Base-by-base conservation (phyloP, 2,329 filamentous ascomycete species). In the Ceratocystis cacaofunesta region DNA sequence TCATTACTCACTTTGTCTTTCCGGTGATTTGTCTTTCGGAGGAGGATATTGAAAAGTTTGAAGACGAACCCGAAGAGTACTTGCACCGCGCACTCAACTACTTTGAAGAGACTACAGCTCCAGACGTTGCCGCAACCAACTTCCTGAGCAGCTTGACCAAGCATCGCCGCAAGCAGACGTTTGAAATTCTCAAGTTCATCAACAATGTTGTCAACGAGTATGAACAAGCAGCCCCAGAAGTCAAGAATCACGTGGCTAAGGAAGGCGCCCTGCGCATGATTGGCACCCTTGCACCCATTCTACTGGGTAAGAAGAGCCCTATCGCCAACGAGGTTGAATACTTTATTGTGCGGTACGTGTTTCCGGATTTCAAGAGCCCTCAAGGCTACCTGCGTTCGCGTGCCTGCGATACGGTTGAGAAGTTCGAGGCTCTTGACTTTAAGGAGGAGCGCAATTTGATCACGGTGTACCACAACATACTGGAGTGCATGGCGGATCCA, bases 291-390 rank as follows among this genome's bases (percentile, higher is more conserved):
- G 90, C 94, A 0, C 89, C 90, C 41, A 92, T 99, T 63, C 95
- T 99, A 61, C 81, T 99, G 44, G 90, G 91, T 70, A 99, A 97
- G 82, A 97, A 97, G 82, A 96, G 92, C 72, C 94, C 94, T 0
- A 96, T 99, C 70, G 94, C 92, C 44, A 89, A 96, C 72, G 91
- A 97, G 75, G 92, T 97, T 66, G 94, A 99, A 76, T 96, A 96
- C 76, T 99, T 99, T 80, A 88, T 99, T 70, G 92, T 97, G 64
- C 89, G 92, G 72, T 95, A 97, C 72, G 94, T 99, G 66, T 97
- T 99, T 79, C 94, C 94, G 60, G 94, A 99, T 72, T 99, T 99
- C 79, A 86, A 90, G 71, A 97, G 90, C 76, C 81, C 85, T 15
- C 89, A 95, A 73, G 94, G 92, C 44, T 97, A 92, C 78, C 84